Base-by-base conservation (phyloP, 2,329 filamentous ascomycete genomes). In the Ophiostoma sp. region DNA sequence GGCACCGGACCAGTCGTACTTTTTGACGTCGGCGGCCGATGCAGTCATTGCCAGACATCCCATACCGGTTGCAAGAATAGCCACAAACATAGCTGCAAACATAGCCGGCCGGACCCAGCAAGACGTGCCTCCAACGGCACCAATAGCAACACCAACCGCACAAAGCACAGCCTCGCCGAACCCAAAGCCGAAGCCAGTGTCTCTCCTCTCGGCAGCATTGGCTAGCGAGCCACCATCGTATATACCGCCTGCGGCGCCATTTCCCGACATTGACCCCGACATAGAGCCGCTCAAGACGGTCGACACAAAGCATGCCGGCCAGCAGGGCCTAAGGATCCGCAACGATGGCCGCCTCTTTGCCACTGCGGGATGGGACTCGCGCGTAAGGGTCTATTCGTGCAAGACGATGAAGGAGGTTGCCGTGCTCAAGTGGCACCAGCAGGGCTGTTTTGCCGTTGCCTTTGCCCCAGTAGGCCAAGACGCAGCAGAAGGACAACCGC, bases 381-480 rank as follows among this genome's bases (percentile, higher is more conserved):
- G 89, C 67, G 83, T 94, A 1, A 84, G 95, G 10, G 88, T 98
- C 1, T 99, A 98, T 78, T 90, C 90, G 3, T 81, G 85, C 66
- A 93, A 90, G 79, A 90, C 88, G 0, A 84, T 98, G 83, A 91
- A 90, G 76, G 94, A 98, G 79, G 79, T 98, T 13, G 95, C 94
- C 0, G 93, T 97, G 69, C 81, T 98, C 73, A 96, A 96, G 79
- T 98, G 94, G 94, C 95, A 98, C 79, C 89, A 90, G 74, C 90
- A 91, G 41, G 94, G 94, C 0, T 94, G 92, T 73, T 97, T 95
- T 80, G 87, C 92, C 3, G 85, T 92, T 23, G 89, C 87, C 0
- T 96, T 98, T 81, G 89, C 86, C 0, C 76, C 79, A 33, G 74
- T 87, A 4, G 52, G 8, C 8, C 11, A 27, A 15, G 52, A 23